These are phyloP conservation scores for Talaromyces sp. DNA, from an alignment of 2,329 filamentous ascomycete species.

Conservation along the genomic window DNA sequence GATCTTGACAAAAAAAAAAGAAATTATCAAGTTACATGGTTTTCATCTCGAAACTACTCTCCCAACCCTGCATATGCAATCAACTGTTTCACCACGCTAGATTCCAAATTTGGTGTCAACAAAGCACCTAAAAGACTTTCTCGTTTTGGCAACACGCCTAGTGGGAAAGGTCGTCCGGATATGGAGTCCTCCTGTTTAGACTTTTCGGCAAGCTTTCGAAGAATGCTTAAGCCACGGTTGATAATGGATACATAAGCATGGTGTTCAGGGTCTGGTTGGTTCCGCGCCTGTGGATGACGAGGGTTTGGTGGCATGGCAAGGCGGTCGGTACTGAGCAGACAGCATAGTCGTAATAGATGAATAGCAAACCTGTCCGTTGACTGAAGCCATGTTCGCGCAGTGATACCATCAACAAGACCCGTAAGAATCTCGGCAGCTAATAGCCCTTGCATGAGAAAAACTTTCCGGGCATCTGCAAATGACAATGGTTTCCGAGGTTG, in stretches of 20 bases:
- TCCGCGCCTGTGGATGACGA: conserved; percentile 34
- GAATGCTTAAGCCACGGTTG: conserved; percentile 63
- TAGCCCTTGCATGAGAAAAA: conserved; percentile 87
- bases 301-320: conserved; percentile 40
- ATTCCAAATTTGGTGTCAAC: conserved; percentile 63
- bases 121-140: conserved; percentile 66
- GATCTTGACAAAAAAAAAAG: conserved; percentile 2
- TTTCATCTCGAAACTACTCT: conserved; percentile 30
- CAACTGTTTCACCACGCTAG: conserved; percentile 63
- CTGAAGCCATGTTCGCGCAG: conserved; percentile 77
- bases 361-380: conserved; percentile 80
- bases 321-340: conserved; percentile 65
- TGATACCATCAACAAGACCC: conserved; percentile 67
- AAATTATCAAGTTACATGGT: conserved; percentile 12
- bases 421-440: conserved; percentile 85
- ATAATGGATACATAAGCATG: conserved; percentile 55
- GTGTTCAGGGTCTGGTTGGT: conserved; percentile 41
- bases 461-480: conserved; percentile 77
- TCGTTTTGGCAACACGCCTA: conserved; percentile 62
- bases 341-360: conserved; percentile 72
- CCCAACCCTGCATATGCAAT: conserved; percentile 61
- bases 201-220: conserved; percentile 69
- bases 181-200: conserved; percentile 54
- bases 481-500: conserved; percentile 59
- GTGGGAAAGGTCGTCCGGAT: conserved; percentile 51